Evolutionary conservation across 805 yeast genomes (phyloP), one percentile per base, ranked within the genome.

Genomic region (Starmerella riodocensis): DNA sequence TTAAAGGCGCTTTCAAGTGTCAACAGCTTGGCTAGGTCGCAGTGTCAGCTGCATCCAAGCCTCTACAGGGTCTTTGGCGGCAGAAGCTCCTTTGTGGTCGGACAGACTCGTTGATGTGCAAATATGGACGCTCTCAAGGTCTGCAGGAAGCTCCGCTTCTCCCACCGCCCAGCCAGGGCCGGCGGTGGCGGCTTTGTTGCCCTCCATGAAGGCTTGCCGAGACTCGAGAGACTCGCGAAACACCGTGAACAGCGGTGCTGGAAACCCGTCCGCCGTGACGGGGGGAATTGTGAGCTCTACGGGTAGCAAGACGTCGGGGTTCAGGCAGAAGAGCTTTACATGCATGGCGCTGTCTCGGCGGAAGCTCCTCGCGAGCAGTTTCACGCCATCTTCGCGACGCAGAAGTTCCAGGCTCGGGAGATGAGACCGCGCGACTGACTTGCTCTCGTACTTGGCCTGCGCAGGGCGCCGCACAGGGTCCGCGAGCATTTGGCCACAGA

Each of bases 401-500:
- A 28, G 41, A 11, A 16, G 39, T 29, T 14, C 39, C 27, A 53
- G 16, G 12, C 34, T 35, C 4, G 63, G 63, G 5, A 59, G 38
- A 19, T 31, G 37, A 19, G 45, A 29, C 26, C 51, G 32, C 1
- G 63, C 63, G 43, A 54, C 32, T 4, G 42, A 32, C 33, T 50
- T 47, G 16, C 35, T 22, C 21, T 36, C 41, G 47, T 43, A 55
- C 37, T 37, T 43, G 12, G 48, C 36, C 11, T 51, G 38, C 2
- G 48, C 22, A 2, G 59, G 51, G 31, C 41, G 43, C 8, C 49
- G 43, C 8, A 52, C 60, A 0, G 65, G 66, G n/a, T 52, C 47
- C 4, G 53, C 53, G 14, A 60, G 51, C n/a, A 49, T 32, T n/a
- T 48, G 46, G 13, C 56, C 48, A 39, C 65, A 61, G 6, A 51